Evolutionary conservation across 116 monocot species (phyloP).

Genomic region (Dioscorea cayenensis): DNA sequence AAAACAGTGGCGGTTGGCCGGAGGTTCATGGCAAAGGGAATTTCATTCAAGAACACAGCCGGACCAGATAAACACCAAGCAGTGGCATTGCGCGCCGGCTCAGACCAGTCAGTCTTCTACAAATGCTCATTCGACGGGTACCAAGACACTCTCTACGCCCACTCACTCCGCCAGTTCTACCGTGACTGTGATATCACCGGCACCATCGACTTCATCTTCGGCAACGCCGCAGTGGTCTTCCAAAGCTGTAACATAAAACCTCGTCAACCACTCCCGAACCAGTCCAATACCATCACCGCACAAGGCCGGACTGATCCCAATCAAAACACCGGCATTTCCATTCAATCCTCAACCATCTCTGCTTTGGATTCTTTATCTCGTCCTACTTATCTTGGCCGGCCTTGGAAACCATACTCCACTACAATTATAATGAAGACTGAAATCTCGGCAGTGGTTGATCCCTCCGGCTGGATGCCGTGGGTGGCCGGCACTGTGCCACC

Average conservation of each 20-base stretch:
- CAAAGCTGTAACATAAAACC: slow-evolving; percentile 39
- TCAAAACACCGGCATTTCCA: slow-evolving; percentile 46
- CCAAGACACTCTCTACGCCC: slow-evolving; percentile 58
- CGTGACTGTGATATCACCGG: slow-evolving; percentile 46
- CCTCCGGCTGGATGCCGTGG: slow-evolving; percentile 19
- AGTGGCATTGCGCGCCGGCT: slow-evolving; percentile 29
- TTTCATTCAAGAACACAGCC: slow-evolving; percentile 43
- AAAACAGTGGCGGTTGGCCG: slow-evolving; percentile 30
- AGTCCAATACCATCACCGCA: slow-evolving; percentile 33
- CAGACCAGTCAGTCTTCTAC: slow-evolving; percentile 48
- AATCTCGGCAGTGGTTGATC: slow-evolving; percentile 14
- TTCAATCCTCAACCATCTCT: slow-evolving; percentile 28
- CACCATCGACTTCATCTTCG: slow-evolving; percentile 59
- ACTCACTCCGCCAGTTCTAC: slow-evolving; percentile 56
- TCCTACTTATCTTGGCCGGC: slow-evolving; percentile 41
- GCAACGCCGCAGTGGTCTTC: slow-evolving; percentile 42
- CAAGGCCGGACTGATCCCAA: slow-evolving; percentile 42
- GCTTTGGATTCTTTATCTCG: slow-evolving; percentile 12
- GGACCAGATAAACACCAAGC: slow-evolving; percentile 35
- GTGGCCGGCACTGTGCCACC: slow-evolving; percentile 18
- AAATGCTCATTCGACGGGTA: slow-evolving; percentile 31
- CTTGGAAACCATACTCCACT: slow-evolving; percentile 45
- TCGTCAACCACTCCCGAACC: slow-evolving; percentile 18
- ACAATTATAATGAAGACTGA: slow-evolving; percentile 39
- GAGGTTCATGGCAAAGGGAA: slow-evolving; percentile 44